Conservation (phyloP, 1,139 yeast genomes). For the Hemisphaericaspora xylanilytica region DNA sequence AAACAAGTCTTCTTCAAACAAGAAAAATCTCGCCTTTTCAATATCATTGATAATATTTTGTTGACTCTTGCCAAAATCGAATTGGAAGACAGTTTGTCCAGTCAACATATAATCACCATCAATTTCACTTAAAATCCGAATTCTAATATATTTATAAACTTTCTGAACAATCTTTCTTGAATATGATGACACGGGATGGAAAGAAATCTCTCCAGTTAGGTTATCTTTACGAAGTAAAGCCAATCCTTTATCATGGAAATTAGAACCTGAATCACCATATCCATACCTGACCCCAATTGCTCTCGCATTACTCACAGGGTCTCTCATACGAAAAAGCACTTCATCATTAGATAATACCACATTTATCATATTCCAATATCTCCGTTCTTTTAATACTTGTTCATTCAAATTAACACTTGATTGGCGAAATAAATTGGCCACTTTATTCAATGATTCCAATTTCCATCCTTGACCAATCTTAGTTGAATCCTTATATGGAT, state of each 20-base stretch:
- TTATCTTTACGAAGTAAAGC: constrained; percentile 56
- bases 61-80: constrained; percentile 24
- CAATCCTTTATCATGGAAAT: constrained; percentile 67
- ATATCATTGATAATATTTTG: constrained; percentile 48
- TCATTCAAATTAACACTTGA: constrained; percentile 52
- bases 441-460: constrained; percentile 59
- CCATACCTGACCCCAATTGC: constrained; percentile 83
- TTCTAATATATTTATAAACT: constrained; percentile 44
- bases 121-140: constrained; percentile 52
- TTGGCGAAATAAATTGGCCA: constrained; percentile 49
- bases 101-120: constrained; percentile 52
- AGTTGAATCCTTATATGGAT: constrained; percentile 27
- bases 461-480: constrained; percentile 84
- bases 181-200: constrained; percentile 27
- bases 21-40: constrained; percentile 60
- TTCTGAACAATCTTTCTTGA: constrained; percentile 26
- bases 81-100: constrained; percentile 43
- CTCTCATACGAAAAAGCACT: constrained; percentile 67
- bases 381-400: constrained; percentile 61
- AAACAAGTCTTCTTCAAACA: constrained; percentile 84
- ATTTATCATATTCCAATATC: constrained; percentile 68
- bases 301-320: constrained; percentile 44
- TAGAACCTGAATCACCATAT: constrained; percentile 86
- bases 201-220: constrained; percentile 33
- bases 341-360: constrained; percentile 58